Evolutionary conservation across 192 early-diverging fungal species (phyloP), one percentile per base, ranked within the genome.

Genomic region (Coemansia biformis): DNA sequence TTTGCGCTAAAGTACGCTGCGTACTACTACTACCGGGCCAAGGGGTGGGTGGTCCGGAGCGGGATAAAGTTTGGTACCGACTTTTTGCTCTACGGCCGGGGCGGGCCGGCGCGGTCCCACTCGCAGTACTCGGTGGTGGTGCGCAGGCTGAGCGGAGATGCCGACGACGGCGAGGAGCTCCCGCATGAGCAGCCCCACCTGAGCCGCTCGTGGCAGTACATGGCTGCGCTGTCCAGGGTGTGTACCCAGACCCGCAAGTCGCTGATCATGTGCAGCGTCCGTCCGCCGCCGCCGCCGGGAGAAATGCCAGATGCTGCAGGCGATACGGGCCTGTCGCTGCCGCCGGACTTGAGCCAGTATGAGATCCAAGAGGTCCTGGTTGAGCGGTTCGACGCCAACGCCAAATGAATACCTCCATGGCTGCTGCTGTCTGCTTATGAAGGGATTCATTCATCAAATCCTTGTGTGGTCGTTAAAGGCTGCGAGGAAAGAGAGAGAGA

Each of bases 51-150:
- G 8, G 87, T 88, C 3, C 80, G 80, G 58, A 75, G 79, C 48
- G 92, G 92, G 2, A 46, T 87, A 30, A 95, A 95, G 59, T 95
- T 88, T 63, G 90, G 87, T 6, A 66, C 84, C 2, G 86, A 92
- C 54, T 91, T 81, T 57, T 15, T 73, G 30, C 47, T 78, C 7
- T 78, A 78, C 46, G 30, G 42, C n/a, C 54, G 52, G 10, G 61
- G 62, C 15, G 57, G 72, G 1, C 76, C 76, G 8, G 43, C 48
- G 11, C 33, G 30, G 1, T 44, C 55, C 10, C 76, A 78, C 43
- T 55, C 76, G 19, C 43, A 42, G 46, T 78, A 73, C 39, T 57
- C 63, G 29, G 59, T 63, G 9, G 36, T 63, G 5, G 55, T 57
- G 24, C 59, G 58, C n/a, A n/a, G n/a, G n/a, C n/a, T n/a, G n/a